phyloP scores from a whole-genome alignment of 192 early-diverging fungal species.

The Pilaira anomala region DNA sequence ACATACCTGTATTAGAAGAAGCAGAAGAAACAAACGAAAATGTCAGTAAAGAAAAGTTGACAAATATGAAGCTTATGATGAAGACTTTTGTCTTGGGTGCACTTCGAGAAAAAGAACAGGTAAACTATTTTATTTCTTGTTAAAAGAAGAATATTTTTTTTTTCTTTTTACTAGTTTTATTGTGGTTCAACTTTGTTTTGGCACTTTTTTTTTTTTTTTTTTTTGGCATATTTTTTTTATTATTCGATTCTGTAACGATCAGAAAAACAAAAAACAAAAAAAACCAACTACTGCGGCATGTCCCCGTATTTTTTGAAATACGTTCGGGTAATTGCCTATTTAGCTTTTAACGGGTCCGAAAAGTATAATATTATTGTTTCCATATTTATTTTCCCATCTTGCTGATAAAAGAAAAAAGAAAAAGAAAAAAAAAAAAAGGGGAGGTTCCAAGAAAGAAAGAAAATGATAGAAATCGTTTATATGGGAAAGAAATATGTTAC shows the following conservation, averaged over 20 bases:
- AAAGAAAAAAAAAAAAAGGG: neutral
- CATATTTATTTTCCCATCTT: neutral
- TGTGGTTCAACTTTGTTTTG: neutral
- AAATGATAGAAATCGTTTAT: conserved; percentile 4
- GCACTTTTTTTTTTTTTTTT: neutral
- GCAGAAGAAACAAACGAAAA: conserved; percentile 20
- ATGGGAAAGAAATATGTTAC: conserved; percentile 7
- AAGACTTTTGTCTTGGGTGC: conserved; percentile 28
- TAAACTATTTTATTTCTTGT: conserved; percentile 12
- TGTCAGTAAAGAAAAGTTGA: conserved; percentile 20
- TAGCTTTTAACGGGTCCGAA: conserved; percentile 18
- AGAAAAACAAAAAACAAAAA: neutral
- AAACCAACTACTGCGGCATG: conserved; percentile 13
- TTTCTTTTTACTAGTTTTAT: conserved; percentile 5
- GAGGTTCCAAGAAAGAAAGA: neutral
- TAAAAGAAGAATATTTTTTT: neutral
- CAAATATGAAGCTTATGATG: conserved; percentile 31
- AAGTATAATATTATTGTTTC: conserved; percentile 4
- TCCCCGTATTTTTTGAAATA: conserved; percentile 8
- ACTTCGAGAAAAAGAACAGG: conserved; percentile 28
- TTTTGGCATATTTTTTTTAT: no score
- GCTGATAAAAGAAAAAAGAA: neutral
- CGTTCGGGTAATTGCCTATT: conserved; percentile 18
- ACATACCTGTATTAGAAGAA: neutral
- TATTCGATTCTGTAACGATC: no score